Evolutionary conservation across 345 rosid species (phyloP), one percentile per base, ranked within the genome.

Genomic region (Moricandia moricandioides): DNA sequence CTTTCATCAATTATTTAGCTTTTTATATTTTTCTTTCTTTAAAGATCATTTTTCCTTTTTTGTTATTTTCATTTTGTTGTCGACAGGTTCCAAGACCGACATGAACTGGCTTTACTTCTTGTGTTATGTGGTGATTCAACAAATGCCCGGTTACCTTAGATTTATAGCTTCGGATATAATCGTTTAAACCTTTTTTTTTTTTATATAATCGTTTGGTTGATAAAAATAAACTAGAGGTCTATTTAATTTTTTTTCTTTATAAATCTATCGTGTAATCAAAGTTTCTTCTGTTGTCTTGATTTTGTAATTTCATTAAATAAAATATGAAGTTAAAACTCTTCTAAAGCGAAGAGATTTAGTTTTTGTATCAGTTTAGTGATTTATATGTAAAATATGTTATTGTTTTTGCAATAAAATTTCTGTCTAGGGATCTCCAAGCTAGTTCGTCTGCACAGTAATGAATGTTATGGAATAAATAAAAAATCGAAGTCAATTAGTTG

Each of bases 21-120:
- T 39, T 0, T 29, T 47, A 21, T 43, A 62, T 63, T 61, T 73
- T 8, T 76, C 81, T 40, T 54, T 40, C n/a, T 33, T 55, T 17
- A 55, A 27, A 18, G 4, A 24, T 40, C 4, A 14, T 39, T 27
- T 56, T 24, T 7, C 2, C 37, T 61, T 54, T 70, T 72, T 14
- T 78, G 57, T 39, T 65, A 29, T 66, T 51, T 67, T 62, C 12
- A 70, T 73, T 55, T 73, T 43, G 78, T 24, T 62, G 73, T 78
- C 21, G 62, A 49, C 91, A 90, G 98, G 91, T 93, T 86, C 84
- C 93, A 65, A 90, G 90, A 85, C 76, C 83, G 72, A 81, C 88
- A 79, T 90, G 82, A 85, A 76, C 69, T 80, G 83, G 84, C 71
- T 55, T 77, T 60, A 47, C 67, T 21, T 75, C 62, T 39, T 62